phyloP scores from a whole-genome alignment of 169 alveolate species.

The Eimeria tenella region DNA sequence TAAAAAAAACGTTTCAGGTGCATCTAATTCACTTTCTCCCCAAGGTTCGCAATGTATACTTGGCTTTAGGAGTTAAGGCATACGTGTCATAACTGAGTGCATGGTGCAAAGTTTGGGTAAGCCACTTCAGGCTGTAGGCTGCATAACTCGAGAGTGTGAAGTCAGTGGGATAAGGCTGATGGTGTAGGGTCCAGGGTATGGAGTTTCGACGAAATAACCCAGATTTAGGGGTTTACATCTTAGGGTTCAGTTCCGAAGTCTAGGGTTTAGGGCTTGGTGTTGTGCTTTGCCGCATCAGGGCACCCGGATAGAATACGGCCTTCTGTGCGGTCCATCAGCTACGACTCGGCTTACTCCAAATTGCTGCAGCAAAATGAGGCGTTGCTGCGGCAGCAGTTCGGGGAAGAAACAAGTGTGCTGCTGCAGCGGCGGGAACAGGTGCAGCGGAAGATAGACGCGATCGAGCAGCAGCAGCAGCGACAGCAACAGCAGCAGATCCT shows the following conservation, averaged over 20 bases:
- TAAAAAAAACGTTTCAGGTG: too few relatives aligned
- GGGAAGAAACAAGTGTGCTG: background rate
- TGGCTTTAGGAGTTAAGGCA: too few relatives aligned
- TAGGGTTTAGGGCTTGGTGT: background rate
- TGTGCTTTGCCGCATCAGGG: background rate
- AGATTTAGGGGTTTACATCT: too few relatives aligned
- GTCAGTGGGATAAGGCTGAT: too few relatives aligned
- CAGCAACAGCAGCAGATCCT: slow-evolving; percentile 38
- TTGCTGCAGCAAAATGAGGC: slow-evolving; percentile 35
- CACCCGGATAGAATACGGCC: slow-evolving; percentile 21
- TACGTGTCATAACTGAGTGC: too few relatives aligned
- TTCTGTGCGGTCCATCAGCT: slow-evolving; percentile 2
- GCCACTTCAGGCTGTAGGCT: too few relatives aligned
- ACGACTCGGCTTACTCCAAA: background rate
- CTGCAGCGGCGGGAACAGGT: background rate
- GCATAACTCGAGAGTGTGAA: too few relatives aligned
- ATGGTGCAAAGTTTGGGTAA: too few relatives aligned
- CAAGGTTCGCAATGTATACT: too few relatives aligned
- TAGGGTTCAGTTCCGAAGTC: background rate
- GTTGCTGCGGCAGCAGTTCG: background rate
- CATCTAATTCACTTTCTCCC: too few relatives aligned
- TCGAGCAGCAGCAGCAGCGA: background rate
- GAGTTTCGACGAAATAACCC: too few relatives aligned
- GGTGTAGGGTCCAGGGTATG: too few relatives aligned
- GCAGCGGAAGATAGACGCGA: background rate